phyloP scores from a whole-genome alignment of 2,329 filamentous ascomycete genomes.

The Bipolaris sorokiniana region DNA sequence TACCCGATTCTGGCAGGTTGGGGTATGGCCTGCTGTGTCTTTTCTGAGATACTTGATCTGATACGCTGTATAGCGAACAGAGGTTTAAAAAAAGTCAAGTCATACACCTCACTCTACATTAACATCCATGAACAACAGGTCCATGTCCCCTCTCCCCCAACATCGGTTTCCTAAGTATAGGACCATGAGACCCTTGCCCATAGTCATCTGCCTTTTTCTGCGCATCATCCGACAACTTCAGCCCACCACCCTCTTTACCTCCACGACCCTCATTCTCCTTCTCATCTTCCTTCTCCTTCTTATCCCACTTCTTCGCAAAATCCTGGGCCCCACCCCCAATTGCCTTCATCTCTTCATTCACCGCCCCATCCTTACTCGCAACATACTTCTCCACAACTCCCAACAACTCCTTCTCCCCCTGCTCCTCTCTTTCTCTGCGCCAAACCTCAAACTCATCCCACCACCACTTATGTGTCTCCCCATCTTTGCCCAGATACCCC shows the following conservation, averaged over 20 bases:
- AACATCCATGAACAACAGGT: constrained; percentile 23
- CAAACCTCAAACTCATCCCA: constrained; percentile 56
- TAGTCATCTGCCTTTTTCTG: constrained; percentile 9
- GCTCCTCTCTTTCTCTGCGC: constrained; percentile 37
- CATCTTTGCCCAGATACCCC: constrained; percentile 59
- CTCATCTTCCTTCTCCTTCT: neutral
- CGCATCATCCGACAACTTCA: neutral
- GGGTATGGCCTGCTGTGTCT: no score
- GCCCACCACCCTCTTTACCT: neutral
- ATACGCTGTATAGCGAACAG: no score
- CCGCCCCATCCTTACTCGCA: constrained; percentile 27
- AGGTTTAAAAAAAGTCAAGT: no score
- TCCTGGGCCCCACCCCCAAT: constrained; percentile 41
- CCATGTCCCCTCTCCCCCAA: constrained; percentile 41
- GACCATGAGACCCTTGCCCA: constrained; percentile 16
- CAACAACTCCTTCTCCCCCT: constrained; percentile 30
- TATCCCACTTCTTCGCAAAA: constrained; percentile 39
- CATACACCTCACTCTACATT: neutral
- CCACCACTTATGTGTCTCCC: constrained; percentile 61
- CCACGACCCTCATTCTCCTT: neutral
- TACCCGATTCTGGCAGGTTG: no score
- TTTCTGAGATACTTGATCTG: no score
- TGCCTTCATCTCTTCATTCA: constrained; percentile 39
- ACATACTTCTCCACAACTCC: constrained; percentile 30
- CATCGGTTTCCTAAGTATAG: constrained; percentile 26